phyloP scores from a whole-genome alignment of 1,284 basidiomycete genomes.

The Quambalaria eucalypti region DNA sequence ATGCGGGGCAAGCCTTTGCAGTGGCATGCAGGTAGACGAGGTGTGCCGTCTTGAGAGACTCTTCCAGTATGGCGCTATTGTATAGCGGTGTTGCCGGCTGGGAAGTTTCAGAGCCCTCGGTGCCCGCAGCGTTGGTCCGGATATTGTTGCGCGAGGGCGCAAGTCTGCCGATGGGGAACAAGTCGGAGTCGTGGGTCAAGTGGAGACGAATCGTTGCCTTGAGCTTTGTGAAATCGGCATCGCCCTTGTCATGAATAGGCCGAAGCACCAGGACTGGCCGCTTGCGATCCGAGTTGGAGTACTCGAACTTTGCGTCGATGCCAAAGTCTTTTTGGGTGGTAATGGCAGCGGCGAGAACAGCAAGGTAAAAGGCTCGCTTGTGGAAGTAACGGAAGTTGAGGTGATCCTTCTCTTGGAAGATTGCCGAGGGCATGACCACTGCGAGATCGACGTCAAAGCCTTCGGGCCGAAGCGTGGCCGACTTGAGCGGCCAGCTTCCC shows the following conservation, averaged over 20 bases:
- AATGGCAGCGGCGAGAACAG: conserved; percentile 65
- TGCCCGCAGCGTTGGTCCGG: conserved; percentile 11
- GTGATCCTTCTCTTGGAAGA: conserved; percentile 94
- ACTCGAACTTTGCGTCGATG: conserved; percentile 59
- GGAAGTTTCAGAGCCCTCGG: conserved; percentile 8
- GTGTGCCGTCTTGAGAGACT: conserved; percentile 59
- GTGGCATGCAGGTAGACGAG: conserved; percentile 64
- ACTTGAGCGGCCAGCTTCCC: conserved; percentile 44
- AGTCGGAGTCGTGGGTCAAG: conserved; percentile 58
- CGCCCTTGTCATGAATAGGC: conserved; percentile 53
- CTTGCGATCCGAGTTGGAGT: conserved; percentile 59
- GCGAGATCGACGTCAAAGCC: conserved; percentile 39
- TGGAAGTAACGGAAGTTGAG: conserved; percentile 82
- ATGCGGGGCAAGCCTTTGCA: conserved; percentile 59
- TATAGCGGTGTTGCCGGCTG: conserved; percentile 60
- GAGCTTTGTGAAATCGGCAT: conserved; percentile 61
- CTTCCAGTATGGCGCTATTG: conserved; percentile 65
- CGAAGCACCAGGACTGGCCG: conserved; percentile 61
- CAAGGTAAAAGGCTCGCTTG: conserved; percentile 83
- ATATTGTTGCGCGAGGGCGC: conserved; percentile 59
- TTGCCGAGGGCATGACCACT: conserved; percentile 50
- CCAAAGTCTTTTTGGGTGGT: conserved; percentile 44
- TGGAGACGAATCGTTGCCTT: conserved; percentile 66
- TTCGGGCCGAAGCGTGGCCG: conserved; percentile 28
- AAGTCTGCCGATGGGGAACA: conserved; percentile 59